Percentiles rank a stretch among this genome's conserved stretches.
Conservation (phyloP, 116 monocot genomes). For the Trichopus zeylanicus region DNA sequence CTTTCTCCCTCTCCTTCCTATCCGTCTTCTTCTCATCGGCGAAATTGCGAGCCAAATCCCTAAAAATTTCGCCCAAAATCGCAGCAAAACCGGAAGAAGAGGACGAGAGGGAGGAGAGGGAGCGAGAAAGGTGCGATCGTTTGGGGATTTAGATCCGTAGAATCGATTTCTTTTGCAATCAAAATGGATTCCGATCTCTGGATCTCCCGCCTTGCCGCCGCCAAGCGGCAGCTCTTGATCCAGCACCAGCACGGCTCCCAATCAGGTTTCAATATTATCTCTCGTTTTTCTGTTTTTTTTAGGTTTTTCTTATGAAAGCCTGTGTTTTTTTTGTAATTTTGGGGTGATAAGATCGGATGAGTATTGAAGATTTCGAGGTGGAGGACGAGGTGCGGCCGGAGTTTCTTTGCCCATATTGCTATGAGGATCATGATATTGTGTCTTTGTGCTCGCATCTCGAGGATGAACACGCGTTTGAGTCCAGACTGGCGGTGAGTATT, state of each 20-base stretch:
- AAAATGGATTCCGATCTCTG: conserved; percentile 82
- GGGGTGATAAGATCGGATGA: conserved; percentile 40
- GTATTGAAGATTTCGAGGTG: conserved; percentile 62
- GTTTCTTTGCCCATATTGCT: conserved; percentile 78
- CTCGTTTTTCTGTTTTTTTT: no score
- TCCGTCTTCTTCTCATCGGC: no score
- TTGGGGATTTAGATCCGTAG: neutral
- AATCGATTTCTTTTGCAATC: neutral
- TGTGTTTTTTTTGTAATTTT: no score
- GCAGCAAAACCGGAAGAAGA: no score
- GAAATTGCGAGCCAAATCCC: no score
- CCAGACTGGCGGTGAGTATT: conserved; percentile 55
- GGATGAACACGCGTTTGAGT: conserved; percentile 79
- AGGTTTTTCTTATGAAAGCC: no score
- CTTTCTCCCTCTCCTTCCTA: no score
- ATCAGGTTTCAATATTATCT: no score
- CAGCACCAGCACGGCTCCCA: conserved; percentile 11
- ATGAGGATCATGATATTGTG: conserved; percentile 80
- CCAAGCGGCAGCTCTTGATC: conserved; percentile 59
- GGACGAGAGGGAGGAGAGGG: no score
- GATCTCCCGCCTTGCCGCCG: conserved; percentile 68
- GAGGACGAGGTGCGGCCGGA: conserved; percentile 66
- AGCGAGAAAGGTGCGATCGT: no score
- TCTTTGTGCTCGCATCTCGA: conserved; percentile 79
- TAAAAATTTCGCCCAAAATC: no score